Evolutionary conservation across 2,329 filamentous ascomycete genomes (phyloP), one percentile per base, ranked within the genome.

Genomic region (Pseudogymnoascus sp.): DNA sequence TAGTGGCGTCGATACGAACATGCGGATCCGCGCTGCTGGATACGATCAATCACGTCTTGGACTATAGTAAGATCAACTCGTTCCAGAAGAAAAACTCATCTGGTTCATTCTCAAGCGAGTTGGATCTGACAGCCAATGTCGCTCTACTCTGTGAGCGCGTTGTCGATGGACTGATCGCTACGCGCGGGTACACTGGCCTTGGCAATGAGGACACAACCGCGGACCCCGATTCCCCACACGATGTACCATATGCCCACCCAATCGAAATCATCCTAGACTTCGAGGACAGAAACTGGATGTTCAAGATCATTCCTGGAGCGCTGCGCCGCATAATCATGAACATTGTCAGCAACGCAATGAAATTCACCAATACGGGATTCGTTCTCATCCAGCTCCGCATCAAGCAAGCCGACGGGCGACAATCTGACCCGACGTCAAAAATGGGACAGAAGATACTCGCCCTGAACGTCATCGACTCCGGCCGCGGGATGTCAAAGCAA

Each of bases 401-500:
- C 14, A 49, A 58, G 29, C 35, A 66, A 29, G 12, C 43, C 14
- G 41, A n/a, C 8, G 35, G 33, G 4, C 35, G 31, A 19, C 38
- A 37, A 41, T 23, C 19, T 4, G 33, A 37, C 16, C 33, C 37
- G 31, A 63, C 33, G 29, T 39, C 23, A 6, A 62, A n/a, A 29
- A 16, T 60, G 14, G 38, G 59, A 35, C n/a, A 14, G 19, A 63
- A 66, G 29, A 38, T 64, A 4, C 41, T 69, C 10, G 63, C 60
- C 12, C 29, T 83, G 16, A 80, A 76, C 0, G 80, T 88, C 12
- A 76, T 78, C 0, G 86, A 89, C 67, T 85, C 84, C 1, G 86
- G 86, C 1, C 80, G 81, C 63, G 85, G 85, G 14, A 88, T 88
- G 66, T 82, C 80, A 0, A 77, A 80, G 29, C 81, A 85, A 14